Evolutionary conservation across 371 early-diverging fungal genomes (phyloP), one percentile per base, ranked within the genome.

Genomic region (Mucor piriformis): DNA sequence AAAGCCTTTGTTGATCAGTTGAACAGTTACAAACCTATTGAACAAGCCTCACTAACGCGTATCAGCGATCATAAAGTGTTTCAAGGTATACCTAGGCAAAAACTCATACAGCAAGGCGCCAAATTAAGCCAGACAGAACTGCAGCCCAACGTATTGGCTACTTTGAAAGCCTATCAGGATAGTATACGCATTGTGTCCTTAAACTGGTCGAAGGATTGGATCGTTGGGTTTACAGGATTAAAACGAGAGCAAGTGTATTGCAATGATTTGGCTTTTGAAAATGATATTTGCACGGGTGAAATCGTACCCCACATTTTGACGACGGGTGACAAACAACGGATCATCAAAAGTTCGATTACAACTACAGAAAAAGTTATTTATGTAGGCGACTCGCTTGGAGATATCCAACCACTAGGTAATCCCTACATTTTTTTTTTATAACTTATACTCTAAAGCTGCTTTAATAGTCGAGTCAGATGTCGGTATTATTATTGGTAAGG

Each of bases 401-500:
- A 79, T 44, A 44, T 79, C 11, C 40, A 68, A 21, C 65, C 76
- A 18, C 32, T 77, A 50, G 65, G 78, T 74, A 64, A 53, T 49
- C 59, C 37, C 16, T 15, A 1, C 1, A 18, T 2, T 6, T 24
- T 24, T 20, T 52, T 29, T 56, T 0, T 42, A 0, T 16, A 20
- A 32, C 32, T 6, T 21, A 24, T 5, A 29, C 15, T 8, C 12
- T 16, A 13, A 0, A 37, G 13, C 11, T 21, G 1, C 10, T 50
- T 50, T 13, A 3, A 16, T 63, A 80, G 83, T 81, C 7, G 57
- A 77, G 50, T 77, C 83, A 1, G 71, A 82, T 52, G 54, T 77
- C 4, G 83, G 82, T 2, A 75, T 85, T 23, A 63, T 85, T 29
- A 68, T 85, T 50, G 85, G 85, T n/a, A 63, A 69, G 7, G 76